These are phyloP conservation scores for Pseudoturritis turrita DNA, from an alignment of 345 rosid genomes.

Conservation along the genomic window DNA sequence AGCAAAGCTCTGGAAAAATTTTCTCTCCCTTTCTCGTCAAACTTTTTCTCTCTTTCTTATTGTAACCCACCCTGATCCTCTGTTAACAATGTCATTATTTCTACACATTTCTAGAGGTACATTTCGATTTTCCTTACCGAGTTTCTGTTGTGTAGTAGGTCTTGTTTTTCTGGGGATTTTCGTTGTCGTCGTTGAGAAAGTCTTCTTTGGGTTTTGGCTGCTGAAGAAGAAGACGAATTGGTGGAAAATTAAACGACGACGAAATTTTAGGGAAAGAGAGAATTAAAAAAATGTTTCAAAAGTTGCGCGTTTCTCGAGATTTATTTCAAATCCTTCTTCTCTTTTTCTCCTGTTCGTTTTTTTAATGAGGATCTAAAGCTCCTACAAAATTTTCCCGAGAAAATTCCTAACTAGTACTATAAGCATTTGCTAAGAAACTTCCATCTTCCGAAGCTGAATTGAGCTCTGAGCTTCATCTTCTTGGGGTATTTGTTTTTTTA, in stretches of 20 bases:
- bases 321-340: not conserved
- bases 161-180: not conserved
- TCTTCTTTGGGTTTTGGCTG: slow-evolving; percentile 1
- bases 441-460: no score
- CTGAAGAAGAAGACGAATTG: not conserved
- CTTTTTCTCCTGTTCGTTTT: not conserved
- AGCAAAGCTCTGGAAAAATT: slow-evolving; percentile 14
- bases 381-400: slow-evolving; percentile 16
- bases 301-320: slow-evolving; percentile 2
- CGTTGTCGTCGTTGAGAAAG: not conserved
- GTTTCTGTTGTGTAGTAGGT: slow-evolving; percentile 13
- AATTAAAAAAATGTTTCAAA: not conserved
- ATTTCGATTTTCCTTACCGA: not conserved
- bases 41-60: not conserved
- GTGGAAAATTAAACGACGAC: slow-evolving; percentile 4
- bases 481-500: no score
- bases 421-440: not conserved
- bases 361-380: not conserved
- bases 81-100: not conserved
- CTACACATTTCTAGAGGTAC: slow-evolving; percentile 2
- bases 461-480: no score
- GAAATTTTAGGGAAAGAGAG: not conserved
- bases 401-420: not conserved
- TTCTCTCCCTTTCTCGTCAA: slow-evolving; percentile 11
- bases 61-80: not conserved